A percentile compares a stretch with the other conserved stretches of the same genome.
Evolutionary conservation across 2,329 filamentous ascomycete genomes (phyloP).

Genomic region (Ceratocystis albifundus): DNA sequence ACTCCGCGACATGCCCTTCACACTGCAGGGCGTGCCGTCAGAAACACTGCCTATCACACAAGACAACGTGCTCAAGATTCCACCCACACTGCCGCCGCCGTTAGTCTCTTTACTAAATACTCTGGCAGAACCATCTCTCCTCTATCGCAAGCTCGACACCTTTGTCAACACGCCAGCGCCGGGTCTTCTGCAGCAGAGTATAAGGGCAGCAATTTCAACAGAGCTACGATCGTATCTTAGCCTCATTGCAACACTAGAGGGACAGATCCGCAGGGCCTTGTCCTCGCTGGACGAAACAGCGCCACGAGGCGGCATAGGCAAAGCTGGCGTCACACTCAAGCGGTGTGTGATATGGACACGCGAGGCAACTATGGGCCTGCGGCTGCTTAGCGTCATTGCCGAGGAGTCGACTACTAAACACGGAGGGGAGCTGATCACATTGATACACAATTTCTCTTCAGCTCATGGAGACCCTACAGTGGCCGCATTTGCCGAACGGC

Average conservation of each 20-base stretch:
- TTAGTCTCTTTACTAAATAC: slow-evolving; percentile 79
- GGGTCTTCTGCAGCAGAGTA: slow-evolving; percentile 81
- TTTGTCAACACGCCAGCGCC: slow-evolving; percentile 75
- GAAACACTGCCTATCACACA: slow-evolving; percentile 67
- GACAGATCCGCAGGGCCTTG: slow-evolving; percentile 75
- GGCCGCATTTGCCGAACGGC: slow-evolving; percentile 77
- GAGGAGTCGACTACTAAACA: slow-evolving; percentile 74
- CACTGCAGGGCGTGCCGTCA: slow-evolving; percentile 82
- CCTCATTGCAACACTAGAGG: slow-evolving; percentile 82
- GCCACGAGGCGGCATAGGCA: slow-evolving; percentile 61
- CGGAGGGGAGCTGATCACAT: slow-evolving; percentile 81
- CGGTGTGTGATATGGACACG: slow-evolving; percentile 94
- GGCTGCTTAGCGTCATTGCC: slow-evolving; percentile 86
- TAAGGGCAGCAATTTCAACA: slow-evolving; percentile 71
- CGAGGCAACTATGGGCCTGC: slow-evolving; percentile 88
- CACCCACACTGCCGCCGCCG: slow-evolving; percentile 67
- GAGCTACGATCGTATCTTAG: slow-evolving; percentile 85
- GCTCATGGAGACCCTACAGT: slow-evolving; percentile 95
- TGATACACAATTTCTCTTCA: slow-evolving; percentile 86
- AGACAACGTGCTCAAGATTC: slow-evolving; percentile 60
- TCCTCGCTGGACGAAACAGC: slow-evolving; percentile 57
- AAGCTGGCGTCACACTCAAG: slow-evolving; percentile 85
- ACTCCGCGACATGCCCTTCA: slow-evolving; percentile 77
- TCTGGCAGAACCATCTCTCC: slow-evolving; percentile 81
- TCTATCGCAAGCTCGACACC: slow-evolving; percentile 67